These are phyloP conservation scores for Fusarium proliferatum DNA, from an alignment of 2,329 filamentous ascomycete species.

Conservation along the genomic window DNA sequence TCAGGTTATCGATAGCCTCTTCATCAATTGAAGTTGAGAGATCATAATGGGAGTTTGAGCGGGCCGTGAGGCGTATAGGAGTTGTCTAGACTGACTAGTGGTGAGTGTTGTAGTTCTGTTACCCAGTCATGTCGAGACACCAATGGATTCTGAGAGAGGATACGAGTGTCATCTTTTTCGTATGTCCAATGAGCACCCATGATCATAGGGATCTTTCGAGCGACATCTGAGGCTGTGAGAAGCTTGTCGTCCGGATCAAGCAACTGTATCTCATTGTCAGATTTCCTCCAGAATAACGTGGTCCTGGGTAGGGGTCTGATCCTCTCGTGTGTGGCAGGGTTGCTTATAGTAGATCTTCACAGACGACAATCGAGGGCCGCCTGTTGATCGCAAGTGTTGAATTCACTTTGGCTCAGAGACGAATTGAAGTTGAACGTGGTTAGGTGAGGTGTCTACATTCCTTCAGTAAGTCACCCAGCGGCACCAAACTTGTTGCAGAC, in stretches of 20 bases:
- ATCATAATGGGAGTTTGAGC: fast-evolving
- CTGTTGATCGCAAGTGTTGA: neutral
- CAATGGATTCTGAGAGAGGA: no score
- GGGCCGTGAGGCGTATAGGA: fast-evolving
- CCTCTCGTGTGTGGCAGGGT: no score
- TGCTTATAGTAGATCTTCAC: no score
- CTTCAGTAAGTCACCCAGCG: fast-evolving
- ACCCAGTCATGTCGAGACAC: fast-evolving
- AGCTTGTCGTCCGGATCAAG: neutral
- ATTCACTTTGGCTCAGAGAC: neutral
- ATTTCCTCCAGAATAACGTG: no score
- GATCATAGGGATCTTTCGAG: neutral
- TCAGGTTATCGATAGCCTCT: fast-evolving
- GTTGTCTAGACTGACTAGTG: neutral
- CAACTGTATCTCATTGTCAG: neutral
- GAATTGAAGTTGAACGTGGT: neutral
- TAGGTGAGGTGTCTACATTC: neutral
- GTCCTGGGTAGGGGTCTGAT: no score
- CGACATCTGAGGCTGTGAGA: neutral
- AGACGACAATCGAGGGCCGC: neutral
- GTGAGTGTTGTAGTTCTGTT: neutral
- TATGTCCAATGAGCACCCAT: fast-evolving
- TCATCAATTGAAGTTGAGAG: no score
- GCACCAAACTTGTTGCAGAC: neutral
- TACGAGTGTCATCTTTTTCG: neutral